Conservation (phyloP, 805 yeast genomes). For the Saturnispora gosingensis region DNA sequence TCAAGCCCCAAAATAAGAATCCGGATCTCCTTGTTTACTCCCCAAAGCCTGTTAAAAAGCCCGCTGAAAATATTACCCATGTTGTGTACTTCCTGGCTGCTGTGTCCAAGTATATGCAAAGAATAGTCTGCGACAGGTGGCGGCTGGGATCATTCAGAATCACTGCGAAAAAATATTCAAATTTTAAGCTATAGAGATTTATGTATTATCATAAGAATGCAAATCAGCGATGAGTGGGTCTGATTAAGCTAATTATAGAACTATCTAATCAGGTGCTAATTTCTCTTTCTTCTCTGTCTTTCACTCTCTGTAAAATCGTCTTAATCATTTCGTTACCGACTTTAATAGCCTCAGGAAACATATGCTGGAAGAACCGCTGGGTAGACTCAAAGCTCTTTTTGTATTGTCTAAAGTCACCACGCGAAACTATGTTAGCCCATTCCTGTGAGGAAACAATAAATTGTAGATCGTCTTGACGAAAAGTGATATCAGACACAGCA, state of each 20-base stretch:
- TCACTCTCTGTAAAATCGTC: slow-evolving; percentile 44
- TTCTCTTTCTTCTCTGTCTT: slow-evolving; percentile 16
- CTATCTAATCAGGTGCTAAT: no score
- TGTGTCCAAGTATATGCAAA: neutral
- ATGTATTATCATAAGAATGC: neutral
- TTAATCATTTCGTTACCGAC: slow-evolving; percentile 92
- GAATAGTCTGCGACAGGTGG: neutral
- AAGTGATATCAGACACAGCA: slow-evolving; percentile 54
- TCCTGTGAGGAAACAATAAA: slow-evolving; percentile 83
- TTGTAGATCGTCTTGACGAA: slow-evolving; percentile 84
- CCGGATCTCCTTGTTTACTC: slow-evolving; percentile 79
- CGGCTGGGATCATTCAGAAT: neutral
- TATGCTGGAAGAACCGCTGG: slow-evolving; percentile 75
- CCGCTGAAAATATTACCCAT: slow-evolving; percentile 91
- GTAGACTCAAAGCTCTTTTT: slow-evolving; percentile 64
- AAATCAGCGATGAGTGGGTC: no score
- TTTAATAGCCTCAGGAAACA: slow-evolving; percentile 79
- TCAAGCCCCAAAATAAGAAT: slow-evolving; percentile 86
- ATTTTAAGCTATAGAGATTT: neutral
- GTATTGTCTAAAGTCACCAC: no score
- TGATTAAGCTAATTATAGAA: no score
- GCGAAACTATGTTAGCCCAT: no score
- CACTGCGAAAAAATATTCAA: neutral
- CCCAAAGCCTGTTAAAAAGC: slow-evolving; percentile 83
- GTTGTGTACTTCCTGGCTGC: neutral